Evolutionary conservation across 164 flowering plant species (phyloP).

Genomic region (Warburgia ugandensis): DNA sequence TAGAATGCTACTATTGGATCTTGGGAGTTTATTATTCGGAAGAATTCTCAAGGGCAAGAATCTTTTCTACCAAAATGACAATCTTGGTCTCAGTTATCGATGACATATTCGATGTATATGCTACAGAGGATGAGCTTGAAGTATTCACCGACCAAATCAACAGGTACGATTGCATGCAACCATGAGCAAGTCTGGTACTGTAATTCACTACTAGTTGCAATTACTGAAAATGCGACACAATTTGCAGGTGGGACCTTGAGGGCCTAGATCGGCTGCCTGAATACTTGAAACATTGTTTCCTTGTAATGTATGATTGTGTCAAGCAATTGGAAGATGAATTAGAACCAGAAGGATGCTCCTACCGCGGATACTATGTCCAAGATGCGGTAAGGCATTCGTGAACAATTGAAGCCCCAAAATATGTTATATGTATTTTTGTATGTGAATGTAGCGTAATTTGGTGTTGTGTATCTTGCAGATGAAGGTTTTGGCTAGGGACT

Average conservation of each 20-base stretch:
- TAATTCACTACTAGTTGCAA: neutral
- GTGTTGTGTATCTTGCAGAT: neutral
- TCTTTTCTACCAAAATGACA: conserved; percentile 12
- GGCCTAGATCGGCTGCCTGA: conserved; percentile 23
- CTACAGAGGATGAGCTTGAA: conserved; percentile 18
- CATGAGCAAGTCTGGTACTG: neutral
- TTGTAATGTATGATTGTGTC: conserved; percentile 10
- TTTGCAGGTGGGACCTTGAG: conserved; percentile 31
- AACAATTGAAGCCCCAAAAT: too few relatives aligned
- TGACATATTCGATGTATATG: conserved; percentile 23
- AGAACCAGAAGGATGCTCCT: neutral
- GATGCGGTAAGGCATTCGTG: neutral
- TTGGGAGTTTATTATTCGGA: conserved; percentile 21
- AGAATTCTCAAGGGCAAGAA: conserved; percentile 8
- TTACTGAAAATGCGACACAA: neutral
- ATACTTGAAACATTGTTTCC: conserved; percentile 26
- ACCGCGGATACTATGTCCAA: neutral
- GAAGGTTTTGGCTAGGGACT: conserved; percentile 3
- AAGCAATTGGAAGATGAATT: neutral
- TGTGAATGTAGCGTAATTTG: neutral
- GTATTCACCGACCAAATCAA: conserved; percentile 19
- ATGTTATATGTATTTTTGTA: too few relatives aligned
- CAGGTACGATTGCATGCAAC: conserved; percentile 7
- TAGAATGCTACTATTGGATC: conserved; percentile 36
- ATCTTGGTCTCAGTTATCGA: conserved; percentile 11